phyloP scores from a whole-genome alignment of 2,329 filamentous ascomycete species.

The Diaporthe longicolla region DNA sequence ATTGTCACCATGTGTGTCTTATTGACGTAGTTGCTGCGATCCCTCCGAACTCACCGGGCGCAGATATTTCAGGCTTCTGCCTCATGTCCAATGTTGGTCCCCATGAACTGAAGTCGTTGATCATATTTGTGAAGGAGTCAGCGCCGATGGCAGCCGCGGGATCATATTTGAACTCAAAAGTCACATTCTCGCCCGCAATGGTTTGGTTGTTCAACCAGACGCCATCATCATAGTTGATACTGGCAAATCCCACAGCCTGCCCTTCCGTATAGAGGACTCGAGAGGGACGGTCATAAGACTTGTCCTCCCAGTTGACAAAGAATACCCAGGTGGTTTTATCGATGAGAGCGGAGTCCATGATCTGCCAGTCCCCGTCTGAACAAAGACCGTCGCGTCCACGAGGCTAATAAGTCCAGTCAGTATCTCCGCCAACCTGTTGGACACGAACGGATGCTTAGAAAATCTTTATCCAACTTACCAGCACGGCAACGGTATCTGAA shows the following conservation, averaged over 20 bases:
- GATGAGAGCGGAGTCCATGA: slow-evolving; percentile 17
- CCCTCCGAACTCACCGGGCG: slow-evolving; percentile 44
- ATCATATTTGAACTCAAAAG: neutral
- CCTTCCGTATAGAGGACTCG: neutral
- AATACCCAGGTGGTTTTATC: neutral
- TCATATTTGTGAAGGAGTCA: slow-evolving; percentile 9
- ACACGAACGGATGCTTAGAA: too few relatives aligned
- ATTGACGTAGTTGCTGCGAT: too few relatives aligned
- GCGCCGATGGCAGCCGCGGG: neutral
- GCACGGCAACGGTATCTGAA: neutral
- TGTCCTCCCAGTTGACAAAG: neutral
- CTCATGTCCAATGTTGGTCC: slow-evolving; percentile 56
- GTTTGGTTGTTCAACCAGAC: slow-evolving; percentile 3
- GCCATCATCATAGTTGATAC: slow-evolving; percentile 7
- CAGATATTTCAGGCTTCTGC: slow-evolving; percentile 51
- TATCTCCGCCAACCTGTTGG: too few relatives aligned
- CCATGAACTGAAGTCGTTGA: slow-evolving; percentile 53
- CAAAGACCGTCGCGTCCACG: slow-evolving; percentile 1
- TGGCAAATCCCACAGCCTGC: neutral
- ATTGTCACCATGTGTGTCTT: neutral
- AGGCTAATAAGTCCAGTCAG: neutral
- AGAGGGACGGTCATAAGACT: neutral
- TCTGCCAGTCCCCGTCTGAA: neutral
- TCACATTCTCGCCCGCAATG: neutral
- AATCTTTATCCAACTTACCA: neutral